Conservation (phyloP, 805 yeast species). For the Yamadazyma philogaea region DNA sequence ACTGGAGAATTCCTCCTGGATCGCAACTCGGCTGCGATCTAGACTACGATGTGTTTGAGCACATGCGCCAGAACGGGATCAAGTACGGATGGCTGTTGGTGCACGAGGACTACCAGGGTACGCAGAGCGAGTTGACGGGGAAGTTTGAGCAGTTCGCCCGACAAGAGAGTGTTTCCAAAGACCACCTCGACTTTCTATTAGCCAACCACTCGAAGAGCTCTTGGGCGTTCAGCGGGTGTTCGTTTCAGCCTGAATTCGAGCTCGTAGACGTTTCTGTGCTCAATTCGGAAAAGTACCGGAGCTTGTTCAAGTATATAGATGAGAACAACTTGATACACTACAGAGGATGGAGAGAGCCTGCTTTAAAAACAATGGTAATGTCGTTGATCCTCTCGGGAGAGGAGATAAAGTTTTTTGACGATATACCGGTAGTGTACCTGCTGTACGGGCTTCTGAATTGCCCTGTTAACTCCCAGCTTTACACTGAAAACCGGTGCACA, state of each 20-base stretch:
- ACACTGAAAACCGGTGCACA: constrained; percentile 11
- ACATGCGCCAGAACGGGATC: constrained; percentile 21
- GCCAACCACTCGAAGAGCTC: neutral
- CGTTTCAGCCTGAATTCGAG: constrained; percentile 14
- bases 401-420: constrained; percentile 14
- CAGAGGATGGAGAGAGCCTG: constrained; percentile 16
- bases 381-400: constrained; percentile 12
- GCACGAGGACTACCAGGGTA: constrained; percentile 10
- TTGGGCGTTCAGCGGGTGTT: constrained; percentile 15
- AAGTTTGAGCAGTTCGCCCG: constrained; percentile 9
- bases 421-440: constrained; percentile 11
- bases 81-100: constrained; percentile 21
- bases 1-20: constrained; percentile 27
- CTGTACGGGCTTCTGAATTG: constrained; percentile 14
- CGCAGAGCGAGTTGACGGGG: constrained; percentile 11
- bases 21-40: constrained; percentile 23
- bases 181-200: constrained; percentile 11
- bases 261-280: constrained; percentile 12
- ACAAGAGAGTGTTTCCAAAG: constrained; percentile 6
- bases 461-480: constrained; percentile 12
- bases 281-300: constrained; percentile 12
- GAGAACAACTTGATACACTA: constrained; percentile 11
- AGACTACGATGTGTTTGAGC: constrained; percentile 23
- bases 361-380: constrained; percentile 15
- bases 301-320: constrained; percentile 14